A percentile compares a stretch with the other conserved stretches of the same genome.
phyloP scores from a whole-genome alignment of 805 yeast genomes.

The Candida anglica region DNA sequence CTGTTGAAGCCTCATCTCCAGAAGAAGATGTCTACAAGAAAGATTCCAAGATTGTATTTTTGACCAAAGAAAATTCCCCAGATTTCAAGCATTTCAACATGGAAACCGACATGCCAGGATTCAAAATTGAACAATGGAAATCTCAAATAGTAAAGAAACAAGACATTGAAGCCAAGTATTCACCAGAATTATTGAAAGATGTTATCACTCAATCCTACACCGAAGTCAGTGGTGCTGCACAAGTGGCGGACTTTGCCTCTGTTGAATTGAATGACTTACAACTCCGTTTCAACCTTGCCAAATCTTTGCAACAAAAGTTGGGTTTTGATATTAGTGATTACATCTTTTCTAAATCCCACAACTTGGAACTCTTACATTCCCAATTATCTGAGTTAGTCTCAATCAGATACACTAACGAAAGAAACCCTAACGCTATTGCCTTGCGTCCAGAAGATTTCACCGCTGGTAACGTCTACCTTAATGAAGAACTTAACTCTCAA shows the following conservation, averaged over 20 bases:
- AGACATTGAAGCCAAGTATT: constrained; percentile 26
- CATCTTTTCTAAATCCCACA: constrained; percentile 38
- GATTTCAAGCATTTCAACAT: constrained; percentile 19
- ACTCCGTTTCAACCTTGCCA: constrained; percentile 47
- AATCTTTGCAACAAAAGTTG: constrained; percentile 44
- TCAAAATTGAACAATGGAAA: constrained; percentile 36
- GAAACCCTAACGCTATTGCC: constrained; percentile 73
- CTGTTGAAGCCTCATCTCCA: neutral
- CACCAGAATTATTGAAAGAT: constrained; percentile 17
- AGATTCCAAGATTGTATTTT: constrained; percentile 28
- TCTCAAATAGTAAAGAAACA: constrained; percentile 13
- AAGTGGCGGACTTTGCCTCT: constrained; percentile 7
- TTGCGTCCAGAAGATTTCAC: constrained; percentile 51
- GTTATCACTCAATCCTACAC: constrained; percentile 23
- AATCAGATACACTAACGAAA: constrained; percentile 48
- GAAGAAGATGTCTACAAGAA: neutral
- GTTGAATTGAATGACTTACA: constrained; percentile 37
- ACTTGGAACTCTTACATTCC: constrained; percentile 32
- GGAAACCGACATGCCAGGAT: constrained; percentile 30
- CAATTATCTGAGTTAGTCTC: constrained; percentile 39
- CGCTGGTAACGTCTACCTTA: constrained; percentile 55
- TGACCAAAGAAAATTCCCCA: constrained; percentile 34
- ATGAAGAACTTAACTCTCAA: constrained; percentile 44
- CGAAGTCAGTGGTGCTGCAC: constrained; percentile 11
- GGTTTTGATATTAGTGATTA: constrained; percentile 54